Percentiles rank a stretch among this genome's conserved stretches.
These are phyloP conservation scores for Chrysosphaeria jannelii DNA, from an alignment of 2,329 filamentous ascomycete genomes.

Conservation along the genomic window DNA sequence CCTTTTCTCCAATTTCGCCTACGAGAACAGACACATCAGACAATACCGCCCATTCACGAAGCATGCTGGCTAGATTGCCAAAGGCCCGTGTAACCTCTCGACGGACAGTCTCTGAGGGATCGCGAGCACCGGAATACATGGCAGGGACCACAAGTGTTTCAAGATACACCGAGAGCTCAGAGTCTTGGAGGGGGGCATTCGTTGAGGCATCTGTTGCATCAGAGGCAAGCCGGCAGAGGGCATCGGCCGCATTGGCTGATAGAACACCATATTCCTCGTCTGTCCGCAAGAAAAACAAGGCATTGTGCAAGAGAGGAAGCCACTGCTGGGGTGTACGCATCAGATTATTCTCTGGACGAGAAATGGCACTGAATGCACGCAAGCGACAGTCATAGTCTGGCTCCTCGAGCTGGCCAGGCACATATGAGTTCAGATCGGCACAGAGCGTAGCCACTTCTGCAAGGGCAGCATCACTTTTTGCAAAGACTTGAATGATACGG, in stretches of 20 bases:
- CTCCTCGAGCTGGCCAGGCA: constrained; percentile 42
- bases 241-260: constrained; percentile 48
- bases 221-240: constrained; percentile 33
- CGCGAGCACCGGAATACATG: constrained; percentile 44
- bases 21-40: constrained; percentile 46
- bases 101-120: constrained; percentile 57
- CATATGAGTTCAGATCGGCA: constrained; percentile 52
- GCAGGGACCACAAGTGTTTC: constrained; percentile 38
- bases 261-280: constrained; percentile 73
- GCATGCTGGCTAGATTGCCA: constrained; percentile 42
- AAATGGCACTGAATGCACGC: constrained; percentile 43
- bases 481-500: constrained; percentile 40
- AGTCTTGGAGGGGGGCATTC: constrained; percentile 8
- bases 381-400: constrained; percentile 68
- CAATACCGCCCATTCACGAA: constrained; percentile 39
- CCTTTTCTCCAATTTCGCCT: constrained; percentile 11
- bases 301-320: constrained; percentile 66
- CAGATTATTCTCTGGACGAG: constrained; percentile 16
- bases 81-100: constrained; percentile 56
- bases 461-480: constrained; percentile 20
- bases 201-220: constrained; percentile 8
- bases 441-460: constrained; percentile 38
- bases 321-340: constrained; percentile 44
- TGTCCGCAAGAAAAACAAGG: constrained; percentile 61
- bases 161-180: constrained; percentile 25